Base-by-base conservation (phyloP, 345 rosid genomes). In the Populus deltoides region DNA sequence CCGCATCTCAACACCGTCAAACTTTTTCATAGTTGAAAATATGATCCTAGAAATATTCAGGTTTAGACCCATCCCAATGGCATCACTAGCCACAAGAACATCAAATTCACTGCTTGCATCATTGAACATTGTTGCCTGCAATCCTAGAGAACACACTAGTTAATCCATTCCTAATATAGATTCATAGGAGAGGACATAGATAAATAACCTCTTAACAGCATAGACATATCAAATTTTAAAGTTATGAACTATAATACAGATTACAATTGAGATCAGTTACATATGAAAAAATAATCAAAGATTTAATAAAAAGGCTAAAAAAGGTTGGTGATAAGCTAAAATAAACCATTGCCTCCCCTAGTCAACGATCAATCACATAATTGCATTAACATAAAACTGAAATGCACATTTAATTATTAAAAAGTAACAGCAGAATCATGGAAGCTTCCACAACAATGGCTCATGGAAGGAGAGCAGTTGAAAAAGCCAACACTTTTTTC, bases 11-110 rank as follows among this genome's bases (percentile, higher is more conserved):
- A 74, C 35, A 70, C 98, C 98, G 79, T 93, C 97, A 75, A 83
- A 93, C 78, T 94, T 94, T 77, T 86, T 33, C 86, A 94, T 83
- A 6, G 93, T 87, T 66, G 97, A 88, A 84, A 94, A 94, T 82
- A 94, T 90, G 43, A 94, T 90, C 87, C 97, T 89, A 57, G 98
- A 93, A 71, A 94, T 94, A 70, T 93, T 92, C 78, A 94, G 87
- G 81, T 94, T 94, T 75, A 94, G 95, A 65, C 98, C 97, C 98
- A 94, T 94, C 80, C 98, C 98, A 71, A 94, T 93, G 73, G 98
- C 98, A 86, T 94, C 98, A 85, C 98, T 93, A 49, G 98, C 95
- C 82, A 94, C 98, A 86, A 94, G 97, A 80, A 94, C 97, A 85
- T 94, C 98, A 83, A 90, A 90, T 84, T 90, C 92, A 72, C 89